A percentile compares a stretch with the other conserved stretches of the same genome.
Evolutionary conservation across 768 basidiomycete species (phyloP).

Genomic region (Trametes coccinea): DNA sequence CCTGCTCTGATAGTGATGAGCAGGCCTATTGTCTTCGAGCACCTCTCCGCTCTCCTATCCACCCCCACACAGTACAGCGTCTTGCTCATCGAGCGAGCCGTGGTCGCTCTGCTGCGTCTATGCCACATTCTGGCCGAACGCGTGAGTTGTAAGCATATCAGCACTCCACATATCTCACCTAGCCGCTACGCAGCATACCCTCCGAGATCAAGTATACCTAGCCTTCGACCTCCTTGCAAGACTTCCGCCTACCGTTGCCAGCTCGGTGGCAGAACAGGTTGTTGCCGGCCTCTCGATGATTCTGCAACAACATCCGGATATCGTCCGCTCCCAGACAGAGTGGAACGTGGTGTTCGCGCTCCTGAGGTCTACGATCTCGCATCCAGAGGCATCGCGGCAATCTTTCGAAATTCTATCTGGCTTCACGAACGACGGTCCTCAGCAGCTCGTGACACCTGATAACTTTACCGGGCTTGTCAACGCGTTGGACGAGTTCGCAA

Average conservation of each 20-base stretch:
- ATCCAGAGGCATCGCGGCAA: conserved; percentile 83
- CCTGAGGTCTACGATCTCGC: conserved; percentile 79
- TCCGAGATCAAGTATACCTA: conserved; percentile 93
- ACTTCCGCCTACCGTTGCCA: conserved; percentile 73
- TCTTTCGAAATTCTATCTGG: conserved; percentile 78
- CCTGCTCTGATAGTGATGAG: background rate
- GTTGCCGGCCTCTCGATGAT: conserved; percentile 78
- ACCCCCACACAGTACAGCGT: conserved; percentile 82
- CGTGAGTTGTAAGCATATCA: conserved; percentile 41
- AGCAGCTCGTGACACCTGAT: conserved; percentile 66
- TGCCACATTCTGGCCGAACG: conserved; percentile 79
- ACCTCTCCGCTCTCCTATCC: conserved; percentile 78
- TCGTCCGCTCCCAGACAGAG: conserved; percentile 90
- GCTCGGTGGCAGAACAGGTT: conserved; percentile 90
- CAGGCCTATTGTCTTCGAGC: conserved; percentile 97
- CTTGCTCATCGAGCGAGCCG: conserved; percentile 90
- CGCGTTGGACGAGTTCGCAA: conserved; percentile 85
- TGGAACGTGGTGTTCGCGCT: conserved; percentile 93
- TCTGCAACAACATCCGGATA: conserved; percentile 70
- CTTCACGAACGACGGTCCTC: conserved; percentile 63
- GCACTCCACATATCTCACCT: no score
- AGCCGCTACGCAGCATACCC: conserved; percentile 51
- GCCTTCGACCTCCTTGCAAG: conserved; percentile 89
- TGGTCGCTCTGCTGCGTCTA: conserved; percentile 85
- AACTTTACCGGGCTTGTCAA: conserved; percentile 81